Percentiles rank a stretch among this genome's conserved stretches.
phyloP scores from a whole-genome alignment of 164 flowering plant species.

The Annona squamosa region DNA sequence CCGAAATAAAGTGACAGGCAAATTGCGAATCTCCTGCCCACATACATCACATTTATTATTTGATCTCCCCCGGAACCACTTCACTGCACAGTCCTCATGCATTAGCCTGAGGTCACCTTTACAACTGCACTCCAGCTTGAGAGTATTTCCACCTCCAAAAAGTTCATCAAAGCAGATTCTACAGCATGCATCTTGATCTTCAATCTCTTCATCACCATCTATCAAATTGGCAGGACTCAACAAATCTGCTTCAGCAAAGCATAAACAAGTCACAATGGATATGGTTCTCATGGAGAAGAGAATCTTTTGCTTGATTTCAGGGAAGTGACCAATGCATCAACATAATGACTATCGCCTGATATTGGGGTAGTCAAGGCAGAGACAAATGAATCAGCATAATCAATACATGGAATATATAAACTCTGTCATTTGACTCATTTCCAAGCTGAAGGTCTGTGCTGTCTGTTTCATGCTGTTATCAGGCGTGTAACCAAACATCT shows the following conservation, averaged over 20 bases:
- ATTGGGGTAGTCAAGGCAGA: neutral
- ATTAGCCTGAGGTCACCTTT: slow-evolving; percentile 80
- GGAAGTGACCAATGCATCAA: neutral
- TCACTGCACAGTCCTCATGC: slow-evolving; percentile 76
- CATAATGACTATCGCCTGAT: too few relatives aligned
- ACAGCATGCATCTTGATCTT: slow-evolving; percentile 91
- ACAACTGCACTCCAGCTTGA: slow-evolving; percentile 92
- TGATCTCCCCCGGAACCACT: slow-evolving; percentile 75
- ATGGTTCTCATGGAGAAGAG: neutral
- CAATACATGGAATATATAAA: neutral
- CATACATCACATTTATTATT: slow-evolving; percentile 80
- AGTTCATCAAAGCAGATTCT: slow-evolving; percentile 64
- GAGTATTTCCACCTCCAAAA: slow-evolving; percentile 55
- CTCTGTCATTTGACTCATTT: too few relatives aligned
- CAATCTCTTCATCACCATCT: slow-evolving; percentile 69
- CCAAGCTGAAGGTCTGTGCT: neutral
- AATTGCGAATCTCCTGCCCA: slow-evolving; percentile 65
- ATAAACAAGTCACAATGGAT: slow-evolving; percentile 5
- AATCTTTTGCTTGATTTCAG: neutral
- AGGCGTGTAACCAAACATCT: neutral
- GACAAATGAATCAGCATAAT: neutral
- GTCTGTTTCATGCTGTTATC: neutral
- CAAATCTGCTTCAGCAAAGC: slow-evolving; percentile 37
- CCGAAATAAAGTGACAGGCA: slow-evolving; percentile 81
- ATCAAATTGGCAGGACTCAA: slow-evolving; percentile 33